Conservation (phyloP, 768 basidiomycete genomes). For the Paxillus rubicundulus region DNA sequence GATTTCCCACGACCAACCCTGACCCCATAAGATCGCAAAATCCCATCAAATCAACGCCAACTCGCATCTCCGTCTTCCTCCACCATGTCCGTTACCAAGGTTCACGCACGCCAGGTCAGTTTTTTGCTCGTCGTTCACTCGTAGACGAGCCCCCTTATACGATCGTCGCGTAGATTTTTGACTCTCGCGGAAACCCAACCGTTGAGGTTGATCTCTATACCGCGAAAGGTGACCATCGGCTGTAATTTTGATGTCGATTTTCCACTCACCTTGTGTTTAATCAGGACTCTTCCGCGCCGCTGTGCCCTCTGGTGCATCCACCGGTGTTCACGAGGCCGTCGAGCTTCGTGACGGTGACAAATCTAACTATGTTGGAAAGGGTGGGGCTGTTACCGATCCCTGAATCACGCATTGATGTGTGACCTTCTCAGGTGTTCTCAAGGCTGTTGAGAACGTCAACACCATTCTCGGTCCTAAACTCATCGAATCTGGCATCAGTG, state of each 20-base stretch:
- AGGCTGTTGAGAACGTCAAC: constrained; percentile 96
- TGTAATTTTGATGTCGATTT: constrained; percentile 1
- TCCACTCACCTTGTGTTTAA: constrained; percentile 13
- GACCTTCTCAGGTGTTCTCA: constrained; percentile 68
- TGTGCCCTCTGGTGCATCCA: constrained; percentile 98
- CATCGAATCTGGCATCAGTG: constrained; percentile 77
- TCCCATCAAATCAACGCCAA: background rate
- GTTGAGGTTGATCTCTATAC: constrained; percentile 93
- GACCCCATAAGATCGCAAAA: constrained; percentile 22
- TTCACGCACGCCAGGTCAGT: constrained; percentile 87
- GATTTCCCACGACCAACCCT: constrained; percentile 31
- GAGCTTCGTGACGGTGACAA: constrained; percentile 98
- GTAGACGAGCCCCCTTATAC: constrained; percentile 10
- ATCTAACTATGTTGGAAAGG: constrained; percentile 91
- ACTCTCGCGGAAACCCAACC: constrained; percentile 97
- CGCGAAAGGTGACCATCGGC: constrained; percentile 60
- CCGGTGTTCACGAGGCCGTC: constrained; percentile 96
- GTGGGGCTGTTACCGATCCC: constrained; percentile 39
- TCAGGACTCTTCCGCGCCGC: constrained; percentile 89
- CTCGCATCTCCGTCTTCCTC: constrained; percentile 26
- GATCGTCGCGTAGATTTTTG: constrained; percentile 75
- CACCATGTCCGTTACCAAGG: constrained; percentile 88
- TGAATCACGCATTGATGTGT: background rate
- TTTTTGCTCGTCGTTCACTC: background rate
- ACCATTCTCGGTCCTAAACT: constrained; percentile 83